A percentile compares a stretch with the other conserved stretches of the same genome.
phyloP scores from a whole-genome alignment of 2,329 filamentous ascomycete genomes.

The Clonostachys sp. region DNA sequence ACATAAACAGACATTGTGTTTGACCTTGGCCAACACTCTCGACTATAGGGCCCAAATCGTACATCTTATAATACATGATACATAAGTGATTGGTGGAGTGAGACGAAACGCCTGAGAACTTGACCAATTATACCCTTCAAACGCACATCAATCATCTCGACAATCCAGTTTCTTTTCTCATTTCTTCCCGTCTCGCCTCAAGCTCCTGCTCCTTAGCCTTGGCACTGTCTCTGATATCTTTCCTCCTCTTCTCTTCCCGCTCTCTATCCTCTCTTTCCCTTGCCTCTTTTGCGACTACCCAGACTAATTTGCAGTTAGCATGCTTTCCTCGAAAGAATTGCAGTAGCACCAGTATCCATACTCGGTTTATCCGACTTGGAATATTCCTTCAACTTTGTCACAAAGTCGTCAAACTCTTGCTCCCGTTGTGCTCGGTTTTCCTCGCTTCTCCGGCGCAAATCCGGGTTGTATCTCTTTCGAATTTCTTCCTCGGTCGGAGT shows the following conservation, averaged over 20 bases:
- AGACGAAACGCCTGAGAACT: too few species aligned
- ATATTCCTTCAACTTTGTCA: slow-evolving; percentile 78
- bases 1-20: too few species aligned
- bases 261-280: too few species aligned
- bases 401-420: slow-evolving; percentile 87
- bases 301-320: slow-evolving; percentile 32
- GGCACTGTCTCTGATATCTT: slow-evolving; percentile 24
- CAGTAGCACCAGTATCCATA: slow-evolving; percentile 38
- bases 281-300: slow-evolving; percentile 45
- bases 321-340: background rate
- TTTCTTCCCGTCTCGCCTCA: slow-evolving; percentile 37
- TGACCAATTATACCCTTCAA: too few species aligned
- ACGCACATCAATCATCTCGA: too few species aligned
- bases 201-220: slow-evolving; percentile 32
- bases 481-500: slow-evolving; percentile 88
- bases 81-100: too few species aligned
- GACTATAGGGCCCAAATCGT: too few species aligned
- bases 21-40: too few species aligned
- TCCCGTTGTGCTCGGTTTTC: slow-evolving; percentile 71
- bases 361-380: slow-evolving; percentile 89
- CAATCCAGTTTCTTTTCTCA: slow-evolving; percentile 43
- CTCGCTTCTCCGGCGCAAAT: slow-evolving; percentile 84
- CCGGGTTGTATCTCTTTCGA: slow-evolving; percentile 87
- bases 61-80: too few species aligned
- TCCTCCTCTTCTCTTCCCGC: slow-evolving; percentile 30